phyloP scores from a whole-genome alignment of 83 land plant species.

The Thuja plicata region DNA sequence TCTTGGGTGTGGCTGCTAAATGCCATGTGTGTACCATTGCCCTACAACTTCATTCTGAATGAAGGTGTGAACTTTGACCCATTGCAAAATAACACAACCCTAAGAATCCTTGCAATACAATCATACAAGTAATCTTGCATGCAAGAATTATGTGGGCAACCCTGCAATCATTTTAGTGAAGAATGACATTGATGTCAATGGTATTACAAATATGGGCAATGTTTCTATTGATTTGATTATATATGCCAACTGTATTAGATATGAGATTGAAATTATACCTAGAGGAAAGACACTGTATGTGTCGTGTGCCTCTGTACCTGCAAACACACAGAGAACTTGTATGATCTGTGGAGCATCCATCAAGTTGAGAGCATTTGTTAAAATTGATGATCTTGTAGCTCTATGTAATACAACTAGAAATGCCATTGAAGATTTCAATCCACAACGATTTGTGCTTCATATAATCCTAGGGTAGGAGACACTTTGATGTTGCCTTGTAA shows the following conservation, averaged over 20 bases:
- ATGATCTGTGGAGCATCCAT: too few species aligned
- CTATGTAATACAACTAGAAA: background rate
- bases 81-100: background rate
- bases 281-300: background rate
- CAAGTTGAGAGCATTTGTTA: too few species aligned
- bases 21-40: background rate
- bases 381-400: too few species aligned
- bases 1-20: too few species aligned
- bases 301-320: too few species aligned
- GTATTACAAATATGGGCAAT: background rate
- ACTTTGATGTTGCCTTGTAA: background rate
- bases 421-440: background rate
- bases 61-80: background rate
- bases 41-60: background rate
- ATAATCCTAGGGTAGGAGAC: background rate
- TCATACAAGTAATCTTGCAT: too few species aligned
- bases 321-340: too few species aligned
- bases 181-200: background rate
- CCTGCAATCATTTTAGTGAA: background rate
- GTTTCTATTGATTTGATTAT: background rate
- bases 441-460: background rate
- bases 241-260: background rate
- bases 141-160: background rate
- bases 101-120: background rate
- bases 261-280: background rate